phyloP scores from a whole-genome alignment of 805 yeast species.

The Spencermartinsiella europaea region DNA sequence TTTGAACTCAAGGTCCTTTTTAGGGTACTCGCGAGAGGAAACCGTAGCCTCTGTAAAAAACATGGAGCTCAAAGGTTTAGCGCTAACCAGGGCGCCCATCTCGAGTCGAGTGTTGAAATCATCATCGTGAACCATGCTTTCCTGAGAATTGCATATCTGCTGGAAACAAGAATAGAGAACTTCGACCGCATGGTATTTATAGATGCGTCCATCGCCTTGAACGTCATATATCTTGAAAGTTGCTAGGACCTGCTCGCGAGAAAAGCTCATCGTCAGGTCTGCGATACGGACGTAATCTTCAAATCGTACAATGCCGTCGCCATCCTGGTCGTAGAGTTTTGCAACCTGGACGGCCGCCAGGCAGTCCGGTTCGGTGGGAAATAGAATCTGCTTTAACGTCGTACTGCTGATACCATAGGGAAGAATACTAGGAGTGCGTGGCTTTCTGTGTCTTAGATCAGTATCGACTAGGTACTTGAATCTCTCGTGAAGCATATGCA shows the following conservation, averaged over 20 bases:
- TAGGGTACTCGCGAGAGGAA: neutral
- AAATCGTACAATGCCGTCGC: constrained; percentile 22
- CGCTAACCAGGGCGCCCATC: neutral
- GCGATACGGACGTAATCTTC: constrained; percentile 16
- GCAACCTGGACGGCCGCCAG: constrained; percentile 3
- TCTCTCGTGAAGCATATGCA: constrained; percentile 7
- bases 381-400: constrained; percentile 1
- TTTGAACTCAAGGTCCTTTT: neutral
- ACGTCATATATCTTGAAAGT: neutral
- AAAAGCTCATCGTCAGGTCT: neutral
- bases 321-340: constrained; percentile 18
- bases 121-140: neutral
- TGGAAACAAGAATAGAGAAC: neutral
- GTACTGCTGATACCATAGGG: constrained; percentile 4
- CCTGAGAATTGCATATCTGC: neutral
- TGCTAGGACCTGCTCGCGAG: neutral
- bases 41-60: neutral
- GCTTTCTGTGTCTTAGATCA: neutral
- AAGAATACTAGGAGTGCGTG: neutral
- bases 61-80: neutral
- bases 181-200: neutral
- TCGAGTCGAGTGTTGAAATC: neutral
- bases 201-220: neutral
- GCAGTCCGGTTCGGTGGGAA: constrained; percentile 1
- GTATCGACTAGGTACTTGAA: constrained; percentile 9